Conservation (phyloP, 2,329 filamentous ascomycete genomes). For the Aspergillus costaricaensis region DNA sequence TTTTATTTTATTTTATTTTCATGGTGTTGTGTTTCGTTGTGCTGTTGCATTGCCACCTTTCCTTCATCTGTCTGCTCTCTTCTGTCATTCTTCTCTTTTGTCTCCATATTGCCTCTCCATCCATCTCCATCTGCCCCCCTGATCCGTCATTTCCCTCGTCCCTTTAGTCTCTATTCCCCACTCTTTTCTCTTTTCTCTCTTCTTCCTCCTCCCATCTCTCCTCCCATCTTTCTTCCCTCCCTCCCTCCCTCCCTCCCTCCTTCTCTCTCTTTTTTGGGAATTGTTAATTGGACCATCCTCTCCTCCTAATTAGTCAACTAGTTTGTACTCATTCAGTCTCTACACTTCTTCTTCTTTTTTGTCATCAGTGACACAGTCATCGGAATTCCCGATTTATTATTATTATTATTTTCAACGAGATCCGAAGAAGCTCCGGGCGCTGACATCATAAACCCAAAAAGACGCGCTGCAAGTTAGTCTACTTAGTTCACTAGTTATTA, state of each 20-base stretch:
- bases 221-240: neutral
- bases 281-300: neutral
- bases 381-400: neutral
- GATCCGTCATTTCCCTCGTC: neutral
- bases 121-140: neutral
- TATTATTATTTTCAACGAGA: neutral
- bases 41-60: neutral
- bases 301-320: too few species aligned
- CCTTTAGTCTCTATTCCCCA: neutral
- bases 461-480: neutral
- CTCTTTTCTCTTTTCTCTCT: neutral
- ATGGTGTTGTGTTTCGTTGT: neutral
- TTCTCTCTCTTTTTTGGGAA: neutral
- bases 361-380: neutral
- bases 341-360: neutral
- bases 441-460: constrained; percentile 1
- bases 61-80: neutral
- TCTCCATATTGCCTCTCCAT: neutral
- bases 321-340: neutral
- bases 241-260: neutral
- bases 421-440: constrained; percentile 2
- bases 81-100: neutral
- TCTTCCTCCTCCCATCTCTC: neutral
- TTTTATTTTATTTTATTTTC: too few species aligned
- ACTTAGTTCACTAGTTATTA: too few species aligned